Evolutionary conservation across 495 filamentous ascomycete genomes (phyloP), one percentile per base, ranked within the genome.

Genomic region (Penicillium herquei): DNA sequence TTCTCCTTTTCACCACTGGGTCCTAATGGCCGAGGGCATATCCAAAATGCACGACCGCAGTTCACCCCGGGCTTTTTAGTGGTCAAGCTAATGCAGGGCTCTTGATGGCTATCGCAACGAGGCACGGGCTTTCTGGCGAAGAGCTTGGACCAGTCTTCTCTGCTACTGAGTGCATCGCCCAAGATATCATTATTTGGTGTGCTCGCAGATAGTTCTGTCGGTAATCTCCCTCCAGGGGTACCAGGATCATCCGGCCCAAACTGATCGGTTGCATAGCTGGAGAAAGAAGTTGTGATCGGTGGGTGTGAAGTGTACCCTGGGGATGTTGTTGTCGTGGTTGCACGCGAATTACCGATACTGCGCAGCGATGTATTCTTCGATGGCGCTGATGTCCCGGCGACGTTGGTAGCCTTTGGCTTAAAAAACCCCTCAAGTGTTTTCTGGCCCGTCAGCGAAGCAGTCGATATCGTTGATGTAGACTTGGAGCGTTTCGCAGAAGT

Each of bases 11-110:
- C 78, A 3, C 92, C 92, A 3, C 86, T 86, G 1, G 92, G 92
- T 0, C 92, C 92, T 10, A 96, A 65, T 12, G 92, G 92, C 39
- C 90, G 78, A 2, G 87, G 64, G 65, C 92, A 96, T 53, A 93
- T 88, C 83, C 89, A 96, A 73, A 96, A 96, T 0, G 86, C 83
- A 31, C 92, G 75, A 11, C 92, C 92, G 56, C 83, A 81, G 61
- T 98, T 98, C 48, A 87, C 70, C 3, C 94, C 94, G 0, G 86
- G 79, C 63, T 97, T 98, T 73, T 91, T 96, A 7, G 91, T 95
- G 7, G 84, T 79, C 33, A 91, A 59, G 48, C 77, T 88, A 49
- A 89, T 85, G 67, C 94, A 98, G 13, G 89, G 87, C 52, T 98
- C 94, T 49, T 82, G 77, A 65, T 98, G 94, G 32, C 75, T 75